Percentiles rank a stretch among this genome's conserved stretches.
Conservation (phyloP, 306 rosid species). For the Cicer bijugum region DNA sequence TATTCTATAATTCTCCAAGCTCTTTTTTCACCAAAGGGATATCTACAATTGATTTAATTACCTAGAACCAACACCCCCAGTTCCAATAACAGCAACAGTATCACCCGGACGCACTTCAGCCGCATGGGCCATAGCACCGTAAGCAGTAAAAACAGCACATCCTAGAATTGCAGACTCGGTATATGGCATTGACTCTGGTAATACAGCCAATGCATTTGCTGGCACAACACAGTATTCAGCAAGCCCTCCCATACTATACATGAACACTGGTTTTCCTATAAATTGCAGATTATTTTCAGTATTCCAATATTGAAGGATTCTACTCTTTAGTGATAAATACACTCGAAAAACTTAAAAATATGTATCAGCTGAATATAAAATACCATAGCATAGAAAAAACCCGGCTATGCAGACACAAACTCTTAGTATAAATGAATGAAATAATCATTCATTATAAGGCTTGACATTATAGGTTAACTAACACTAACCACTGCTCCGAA, state of each 20-base stretch:
- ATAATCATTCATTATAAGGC: constrained; percentile 10
- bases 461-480: constrained; percentile 25
- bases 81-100: constrained; percentile 89
- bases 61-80: constrained; percentile 98
- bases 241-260: constrained; percentile 99
- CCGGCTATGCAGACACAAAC: neutral
- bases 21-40: too few species aligned
- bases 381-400: neutral
- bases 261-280: constrained; percentile 83
- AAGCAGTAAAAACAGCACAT: constrained; percentile 98
- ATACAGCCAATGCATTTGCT: constrained; percentile 70
- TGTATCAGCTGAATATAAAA: constrained; percentile 33
- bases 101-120: constrained; percentile 94
- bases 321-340: constrained; percentile 29
- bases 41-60: constrained; percentile 41
- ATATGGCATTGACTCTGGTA: constrained; percentile 82
- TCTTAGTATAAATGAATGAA: neutral
- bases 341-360: constrained; percentile 20
- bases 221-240: constrained; percentile 98
- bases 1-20: neutral
- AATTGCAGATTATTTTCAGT: constrained; percentile 40
- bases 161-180: constrained; percentile 90
- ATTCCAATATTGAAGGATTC: constrained; percentile 26
- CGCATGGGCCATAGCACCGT: constrained; percentile 98
- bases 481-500: constrained; percentile 67